phyloP scores from a whole-genome alignment of 148 eudicot genomes.

The Bassia scoparia region DNA sequence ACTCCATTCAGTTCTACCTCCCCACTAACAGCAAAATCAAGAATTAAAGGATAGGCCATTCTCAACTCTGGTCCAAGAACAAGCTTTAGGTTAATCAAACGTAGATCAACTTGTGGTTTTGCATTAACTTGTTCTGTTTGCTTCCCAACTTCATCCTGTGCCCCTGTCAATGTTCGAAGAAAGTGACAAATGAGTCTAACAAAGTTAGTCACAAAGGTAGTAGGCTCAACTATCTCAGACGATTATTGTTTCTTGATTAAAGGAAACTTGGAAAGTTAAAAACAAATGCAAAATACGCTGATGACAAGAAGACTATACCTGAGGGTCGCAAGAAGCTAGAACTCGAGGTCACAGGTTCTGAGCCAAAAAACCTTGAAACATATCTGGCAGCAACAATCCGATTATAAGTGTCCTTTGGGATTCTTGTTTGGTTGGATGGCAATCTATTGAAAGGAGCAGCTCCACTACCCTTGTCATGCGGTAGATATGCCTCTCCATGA shows the following conservation, averaged over 20 bases:
- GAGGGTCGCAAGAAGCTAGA: slow-evolving; percentile 48
- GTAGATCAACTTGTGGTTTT: slow-evolving; percentile 77
- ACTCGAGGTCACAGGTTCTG: slow-evolving; percentile 63
- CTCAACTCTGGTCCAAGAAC: slow-evolving; percentile 90
- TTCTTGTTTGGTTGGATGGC: slow-evolving; percentile 51
- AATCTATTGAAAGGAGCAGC: slow-evolving; percentile 70
- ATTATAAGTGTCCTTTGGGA: slow-evolving; percentile 61
- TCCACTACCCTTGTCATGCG: slow-evolving; percentile 97
- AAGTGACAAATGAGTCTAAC: slow-evolving; percentile 17
- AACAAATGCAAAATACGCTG: not conserved
- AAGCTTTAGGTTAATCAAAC: slow-evolving; percentile 73
- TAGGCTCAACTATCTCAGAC: not conserved
- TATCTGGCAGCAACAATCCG: slow-evolving; percentile 87
- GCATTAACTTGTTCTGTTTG: slow-evolving; percentile 64
- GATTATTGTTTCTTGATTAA: too few species aligned
- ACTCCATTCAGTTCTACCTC: slow-evolving; percentile 88
- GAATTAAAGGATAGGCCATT: slow-evolving; percentile 91
- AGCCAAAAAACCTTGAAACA: slow-evolving; percentile 82
- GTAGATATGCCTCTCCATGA: slow-evolving; percentile 93
- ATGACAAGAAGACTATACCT: slow-evolving; percentile 36
- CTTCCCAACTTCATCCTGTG: slow-evolving; percentile 68
- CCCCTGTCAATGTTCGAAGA: slow-evolving; percentile 52
- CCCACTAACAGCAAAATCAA: slow-evolving; percentile 97
- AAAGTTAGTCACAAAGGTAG: not conserved
- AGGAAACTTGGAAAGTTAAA: not conserved